Evolutionary conservation across 2,329 filamentous ascomycete species (phyloP).

Genomic region (Penicillium glabrum): DNA sequence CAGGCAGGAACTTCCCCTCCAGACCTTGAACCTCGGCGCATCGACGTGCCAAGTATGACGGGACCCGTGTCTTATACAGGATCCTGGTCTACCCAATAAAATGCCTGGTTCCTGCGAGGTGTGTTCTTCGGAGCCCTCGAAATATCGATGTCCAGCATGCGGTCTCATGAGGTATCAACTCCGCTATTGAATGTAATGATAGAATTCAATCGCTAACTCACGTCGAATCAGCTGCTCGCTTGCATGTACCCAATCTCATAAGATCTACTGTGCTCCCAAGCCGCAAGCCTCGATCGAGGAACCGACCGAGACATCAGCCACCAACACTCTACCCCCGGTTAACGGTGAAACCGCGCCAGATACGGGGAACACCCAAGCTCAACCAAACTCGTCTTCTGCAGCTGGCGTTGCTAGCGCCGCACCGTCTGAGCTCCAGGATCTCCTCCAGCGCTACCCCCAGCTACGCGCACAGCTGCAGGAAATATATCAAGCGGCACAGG

Average conservation of each 20-base stretch:
- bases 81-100: conserved; percentile 11
- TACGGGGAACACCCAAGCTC: conserved; percentile 1
- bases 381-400: conserved; percentile 4
- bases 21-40: background rate
- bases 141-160: conserved; percentile 43
- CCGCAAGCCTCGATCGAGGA: conserved; percentile 16
- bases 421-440: conserved; percentile 35
- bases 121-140: conserved; percentile 37
- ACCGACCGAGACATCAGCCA: conserved; percentile 9
- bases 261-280: conserved; percentile 42
- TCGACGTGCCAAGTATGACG: conserved; percentile 17
- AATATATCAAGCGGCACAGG: conserved; percentile 43
- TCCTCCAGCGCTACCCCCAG: conserved; percentile 40
- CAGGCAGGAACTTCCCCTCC: background rate
- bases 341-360: conserved; percentile 10
- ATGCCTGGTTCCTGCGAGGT: conserved; percentile 39
- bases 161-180: conserved; percentile 36
- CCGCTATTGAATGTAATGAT: background rate
- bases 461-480: conserved; percentile 41
- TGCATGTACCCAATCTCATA: conserved; percentile 46
- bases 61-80: conserved; percentile 7
- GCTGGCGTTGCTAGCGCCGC: conserved; percentile 24
- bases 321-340: conserved; percentile 4
- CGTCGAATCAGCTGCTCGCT: conserved; percentile 43
- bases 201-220: background rate